phyloP scores from a whole-genome alignment of 108 stramenopile genomes.

The Fragilaria crotonensis region DNA sequence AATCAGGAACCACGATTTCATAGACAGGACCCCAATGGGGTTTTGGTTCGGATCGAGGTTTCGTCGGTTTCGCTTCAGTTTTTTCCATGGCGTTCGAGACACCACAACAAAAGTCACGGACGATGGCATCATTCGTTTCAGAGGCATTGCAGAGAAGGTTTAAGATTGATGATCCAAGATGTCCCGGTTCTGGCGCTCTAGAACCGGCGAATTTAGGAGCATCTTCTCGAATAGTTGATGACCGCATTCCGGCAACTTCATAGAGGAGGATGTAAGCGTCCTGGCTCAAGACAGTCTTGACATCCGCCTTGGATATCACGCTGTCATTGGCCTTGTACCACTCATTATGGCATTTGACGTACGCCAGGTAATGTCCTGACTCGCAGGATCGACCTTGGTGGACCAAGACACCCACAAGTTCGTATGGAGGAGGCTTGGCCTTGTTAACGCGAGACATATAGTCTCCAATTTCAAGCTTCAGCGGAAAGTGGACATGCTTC shows the following conservation, averaged over 20 bases:
- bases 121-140: neutral
- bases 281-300: slow-evolving; percentile 57
- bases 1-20: neutral
- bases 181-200: neutral
- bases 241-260: slow-evolving; percentile 41
- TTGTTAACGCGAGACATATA: slow-evolving; percentile 77
- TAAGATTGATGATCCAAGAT: neutral
- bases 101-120: neutral
- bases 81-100: neutral
- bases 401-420: slow-evolving; percentile 67
- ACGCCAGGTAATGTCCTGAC: slow-evolving; percentile 77
- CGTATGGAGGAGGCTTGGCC: slow-evolving; percentile 68
- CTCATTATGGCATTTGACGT: slow-evolving; percentile 53
- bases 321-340: slow-evolving; percentile 81
- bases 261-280: slow-evolving; percentile 78
- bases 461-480: slow-evolving; percentile 57
- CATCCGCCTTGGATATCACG: slow-evolving; percentile 54
- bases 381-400: slow-evolving; percentile 75
- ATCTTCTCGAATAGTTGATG: neutral
- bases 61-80: neutral
- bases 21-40: neutral
- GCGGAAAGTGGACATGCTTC: slow-evolving; percentile 62
- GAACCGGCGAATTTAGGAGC: neutral
- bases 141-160: neutral
- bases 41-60: neutral